These are phyloP conservation scores for Hamigera avellanea DNA, from an alignment of 495 filamentous ascomycete genomes.

Conservation along the genomic window DNA sequence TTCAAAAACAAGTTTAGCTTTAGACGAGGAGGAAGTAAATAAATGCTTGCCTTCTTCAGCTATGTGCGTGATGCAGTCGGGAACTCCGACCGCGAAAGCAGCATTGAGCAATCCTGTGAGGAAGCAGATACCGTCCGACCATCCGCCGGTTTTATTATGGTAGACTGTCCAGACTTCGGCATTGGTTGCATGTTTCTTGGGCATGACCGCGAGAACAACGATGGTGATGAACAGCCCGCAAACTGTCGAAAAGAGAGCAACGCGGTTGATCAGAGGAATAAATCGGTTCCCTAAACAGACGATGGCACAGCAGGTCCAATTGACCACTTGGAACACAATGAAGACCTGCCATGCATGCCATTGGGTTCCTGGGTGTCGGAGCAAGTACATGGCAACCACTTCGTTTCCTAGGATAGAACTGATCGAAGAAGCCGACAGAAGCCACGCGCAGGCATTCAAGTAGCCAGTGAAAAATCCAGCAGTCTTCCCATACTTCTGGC, in stretches of 20 bases:
- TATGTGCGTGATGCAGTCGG: slow-evolving; percentile 59
- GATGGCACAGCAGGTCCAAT: slow-evolving; percentile 48
- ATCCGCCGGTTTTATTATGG: slow-evolving; percentile 54
- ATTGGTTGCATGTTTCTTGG: slow-evolving; percentile 43
- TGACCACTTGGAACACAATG: slow-evolving; percentile 49
- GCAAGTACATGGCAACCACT: slow-evolving; percentile 53
- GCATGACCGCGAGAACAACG: slow-evolving; percentile 62
- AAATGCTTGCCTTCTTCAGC: slow-evolving; percentile 47
- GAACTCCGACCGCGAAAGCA: slow-evolving; percentile 65
- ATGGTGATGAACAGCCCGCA: slow-evolving; percentile 53
- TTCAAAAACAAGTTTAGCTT: no score
- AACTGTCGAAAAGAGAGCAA: slow-evolving; percentile 53
- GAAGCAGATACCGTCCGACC: slow-evolving; percentile 56
- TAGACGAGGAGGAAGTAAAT: no score
- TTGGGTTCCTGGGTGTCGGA: slow-evolving; percentile 46
- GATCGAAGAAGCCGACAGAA: slow-evolving; percentile 55
- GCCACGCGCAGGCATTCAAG: slow-evolving; percentile 65
- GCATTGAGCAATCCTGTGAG: slow-evolving; percentile 64
- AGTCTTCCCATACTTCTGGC: slow-evolving; percentile 46
- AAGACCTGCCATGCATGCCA: slow-evolving; percentile 65
- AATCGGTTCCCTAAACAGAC: slow-evolving; percentile 57
- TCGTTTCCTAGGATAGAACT: slow-evolving; percentile 54
- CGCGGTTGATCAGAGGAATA: slow-evolving; percentile 49
- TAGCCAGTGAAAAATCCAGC: slow-evolving; percentile 63
- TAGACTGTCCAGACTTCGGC: slow-evolving; percentile 49